Conservation (phyloP, 352 stramenopile genomes). For the Aphanomyces stellatus region DNA sequence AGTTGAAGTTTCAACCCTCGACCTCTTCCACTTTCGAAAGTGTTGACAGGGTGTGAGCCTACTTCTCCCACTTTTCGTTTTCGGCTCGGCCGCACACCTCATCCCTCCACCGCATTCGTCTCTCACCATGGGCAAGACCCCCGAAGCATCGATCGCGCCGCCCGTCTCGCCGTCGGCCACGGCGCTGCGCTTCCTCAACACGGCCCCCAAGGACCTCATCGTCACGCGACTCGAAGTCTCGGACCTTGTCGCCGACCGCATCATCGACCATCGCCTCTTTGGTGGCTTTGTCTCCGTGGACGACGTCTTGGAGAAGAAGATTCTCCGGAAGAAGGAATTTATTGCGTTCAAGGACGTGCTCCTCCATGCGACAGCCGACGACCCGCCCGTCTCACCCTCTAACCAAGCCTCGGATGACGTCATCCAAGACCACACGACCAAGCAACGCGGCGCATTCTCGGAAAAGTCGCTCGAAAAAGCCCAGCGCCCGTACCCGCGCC, state of each 20-base stretch:
- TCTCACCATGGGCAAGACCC: neutral
- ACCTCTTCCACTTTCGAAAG: too few relatives aligned
- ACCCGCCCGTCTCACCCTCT: neutral
- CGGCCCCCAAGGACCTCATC: constrained; percentile 6
- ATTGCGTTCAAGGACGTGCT: constrained; percentile 4
- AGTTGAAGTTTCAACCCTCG: too few relatives aligned
- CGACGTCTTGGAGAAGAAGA: constrained; percentile 17
- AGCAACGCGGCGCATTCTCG: neutral
- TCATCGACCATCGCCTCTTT: constrained; percentile 11
- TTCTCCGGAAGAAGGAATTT: constrained; percentile 15
- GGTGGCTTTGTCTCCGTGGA: constrained; percentile 6
- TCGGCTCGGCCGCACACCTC: too few relatives aligned
- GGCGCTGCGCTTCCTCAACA: constrained; percentile 10
- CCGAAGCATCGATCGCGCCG: neutral
- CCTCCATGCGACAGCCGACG: neutral
- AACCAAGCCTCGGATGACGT: neutral
- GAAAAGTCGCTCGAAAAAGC: neutral
- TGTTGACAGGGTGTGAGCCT: too few relatives aligned
- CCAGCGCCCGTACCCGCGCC: neutral
- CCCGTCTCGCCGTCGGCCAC: neutral
- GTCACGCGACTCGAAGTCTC: neutral
- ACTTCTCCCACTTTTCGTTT: too few relatives aligned
- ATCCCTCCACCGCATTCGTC: neutral
- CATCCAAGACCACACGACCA: neutral
- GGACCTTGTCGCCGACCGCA: neutral